A percentile compares a stretch with the other conserved stretches of the same genome.
phyloP scores from a whole-genome alignment of 1,284 basidiomycete genomes.

The Wolfiporia cocos region DNA sequence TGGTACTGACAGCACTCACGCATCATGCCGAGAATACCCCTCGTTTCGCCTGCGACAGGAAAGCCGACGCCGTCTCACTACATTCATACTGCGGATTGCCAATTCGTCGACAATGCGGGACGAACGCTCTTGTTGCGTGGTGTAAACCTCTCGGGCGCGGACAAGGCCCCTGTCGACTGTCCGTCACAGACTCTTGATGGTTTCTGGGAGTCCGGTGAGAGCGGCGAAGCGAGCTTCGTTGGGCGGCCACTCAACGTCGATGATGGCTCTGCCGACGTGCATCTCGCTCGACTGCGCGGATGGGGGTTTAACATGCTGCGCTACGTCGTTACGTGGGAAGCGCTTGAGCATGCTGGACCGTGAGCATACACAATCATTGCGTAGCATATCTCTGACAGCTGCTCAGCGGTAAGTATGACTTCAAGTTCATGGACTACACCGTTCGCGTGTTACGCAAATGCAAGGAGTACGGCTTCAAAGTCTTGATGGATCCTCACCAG shows the following conservation, averaged over 20 bases:
- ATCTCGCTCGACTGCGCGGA: conserved; percentile 77
- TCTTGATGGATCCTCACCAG: conserved; percentile 97
- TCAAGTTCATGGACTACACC: conserved; percentile 90
- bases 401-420: conserved; percentile 81
- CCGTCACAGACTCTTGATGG: conserved; percentile 65
- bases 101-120: conserved; percentile 83
- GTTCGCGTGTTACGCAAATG: conserved; percentile 84
- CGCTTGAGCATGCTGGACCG: conserved; percentile 91
- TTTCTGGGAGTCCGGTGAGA: conserved; percentile 89
- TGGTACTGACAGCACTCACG: too few species aligned
- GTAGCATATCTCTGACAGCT: neutral
- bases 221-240: conserved; percentile 68
- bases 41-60: conserved; percentile 66
- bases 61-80: conserved; percentile 42
- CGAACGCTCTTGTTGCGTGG: conserved; percentile 86
- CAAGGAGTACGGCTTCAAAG: conserved; percentile 91
- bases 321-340: conserved; percentile 93
- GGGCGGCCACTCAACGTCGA: conserved; percentile 78
- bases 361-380: conserved; percentile 36
- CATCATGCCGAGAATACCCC: conserved; percentile 53
- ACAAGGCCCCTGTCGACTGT: conserved; percentile 75
- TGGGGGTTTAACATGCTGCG: conserved; percentile 97
- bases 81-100: conserved; percentile 64
- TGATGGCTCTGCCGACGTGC: conserved; percentile 83
- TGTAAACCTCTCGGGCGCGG: conserved; percentile 87